A percentile compares a stretch with the other conserved stretches of the same genome.
These are phyloP conservation scores for Pythium insidiosum DNA, from an alignment of 352 stramenopile species.

Conservation along the genomic window DNA sequence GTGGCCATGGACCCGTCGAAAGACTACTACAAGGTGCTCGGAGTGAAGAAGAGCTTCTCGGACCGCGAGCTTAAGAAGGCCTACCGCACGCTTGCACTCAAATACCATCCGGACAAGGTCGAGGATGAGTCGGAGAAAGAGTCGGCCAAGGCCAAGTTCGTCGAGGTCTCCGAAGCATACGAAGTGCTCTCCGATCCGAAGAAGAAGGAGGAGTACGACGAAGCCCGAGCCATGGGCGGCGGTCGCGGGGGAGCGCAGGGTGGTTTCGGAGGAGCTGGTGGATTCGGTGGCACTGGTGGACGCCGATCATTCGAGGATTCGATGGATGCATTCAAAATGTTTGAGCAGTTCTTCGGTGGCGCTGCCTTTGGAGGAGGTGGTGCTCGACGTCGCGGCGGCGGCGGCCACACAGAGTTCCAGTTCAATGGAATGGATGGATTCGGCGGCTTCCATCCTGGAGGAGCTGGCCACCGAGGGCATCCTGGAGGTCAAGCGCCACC, in stretches of 20 bases:
- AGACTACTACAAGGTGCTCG: slow-evolving; percentile 81
- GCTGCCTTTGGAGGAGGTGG: slow-evolving; percentile 18
- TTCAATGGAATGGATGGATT: slow-evolving; percentile 79
- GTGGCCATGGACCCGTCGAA: slow-evolving; percentile 54
- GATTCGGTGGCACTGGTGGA: slow-evolving; percentile 13
- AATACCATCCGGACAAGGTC: slow-evolving; percentile 86
- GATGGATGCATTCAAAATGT: slow-evolving; percentile 82
- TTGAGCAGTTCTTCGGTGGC: slow-evolving; percentile 77
- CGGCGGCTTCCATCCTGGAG: slow-evolving; percentile 19
- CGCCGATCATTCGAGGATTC: slow-evolving; percentile 38
- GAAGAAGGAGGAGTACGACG: slow-evolving; percentile 88
- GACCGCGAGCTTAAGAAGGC: slow-evolving; percentile 81
- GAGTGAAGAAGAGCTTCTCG: slow-evolving; percentile 58
- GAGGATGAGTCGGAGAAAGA: slow-evolving; percentile 79
- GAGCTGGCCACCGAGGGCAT: slow-evolving; percentile 4
- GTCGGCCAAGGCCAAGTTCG: slow-evolving; percentile 86
- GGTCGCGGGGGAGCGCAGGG: slow-evolving; percentile 12
- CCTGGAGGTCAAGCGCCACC: slow-evolving; percentile 19
- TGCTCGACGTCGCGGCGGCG: slow-evolving; percentile 22
- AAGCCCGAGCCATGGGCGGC: slow-evolving; percentile 40
- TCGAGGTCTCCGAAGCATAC: slow-evolving; percentile 89
- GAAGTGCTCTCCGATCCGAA: slow-evolving; percentile 88
- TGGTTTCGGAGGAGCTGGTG: slow-evolving; percentile 19
- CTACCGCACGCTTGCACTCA: slow-evolving; percentile 85
- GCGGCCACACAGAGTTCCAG: slow-evolving; percentile 62